Conservation (phyloP, 2,329 filamentous ascomycete genomes). For the Dactylonectria estremocensis region DNA sequence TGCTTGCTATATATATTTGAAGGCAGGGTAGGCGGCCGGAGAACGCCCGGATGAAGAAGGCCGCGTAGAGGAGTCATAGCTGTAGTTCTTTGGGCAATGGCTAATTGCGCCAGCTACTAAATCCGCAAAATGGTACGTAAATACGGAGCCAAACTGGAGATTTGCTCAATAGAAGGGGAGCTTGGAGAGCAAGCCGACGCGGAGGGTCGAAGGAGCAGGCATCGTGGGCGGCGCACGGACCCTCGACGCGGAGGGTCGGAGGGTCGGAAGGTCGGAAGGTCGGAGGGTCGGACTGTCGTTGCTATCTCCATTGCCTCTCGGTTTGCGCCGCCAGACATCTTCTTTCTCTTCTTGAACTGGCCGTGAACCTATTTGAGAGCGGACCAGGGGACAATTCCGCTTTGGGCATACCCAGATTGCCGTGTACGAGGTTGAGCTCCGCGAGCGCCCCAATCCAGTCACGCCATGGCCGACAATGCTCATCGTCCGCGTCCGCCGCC, state of each 20-base stretch:
- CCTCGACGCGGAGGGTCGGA: conserved; percentile 19
- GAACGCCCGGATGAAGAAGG: conserved; percentile 22
- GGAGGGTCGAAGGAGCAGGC: conserved; percentile 26
- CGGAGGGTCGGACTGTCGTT: conserved; percentile 32
- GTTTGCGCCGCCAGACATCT: conserved; percentile 22
- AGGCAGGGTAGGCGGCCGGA: neutral
- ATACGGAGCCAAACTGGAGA: conserved; percentile 22
- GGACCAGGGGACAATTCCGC: conserved; percentile 8
- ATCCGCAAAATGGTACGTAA: conserved; percentile 25
- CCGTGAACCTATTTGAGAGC: conserved; percentile 12
- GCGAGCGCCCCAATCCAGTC: conserved; percentile 17
- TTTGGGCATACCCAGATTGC: conserved; percentile 17
- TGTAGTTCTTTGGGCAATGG: conserved; percentile 25
- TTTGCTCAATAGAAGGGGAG: conserved; percentile 20
- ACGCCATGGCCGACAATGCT: conserved; percentile 29
- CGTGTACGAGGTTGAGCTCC: conserved; percentile 10
- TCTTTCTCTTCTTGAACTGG: conserved; percentile 16
- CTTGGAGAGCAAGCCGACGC: conserved; percentile 17
- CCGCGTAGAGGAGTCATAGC: conserved; percentile 14
- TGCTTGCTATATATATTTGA: conserved; percentile 22
- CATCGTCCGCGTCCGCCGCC: conserved; percentile 34
- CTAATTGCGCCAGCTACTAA: conserved; percentile 23
- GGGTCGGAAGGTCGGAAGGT: conserved; percentile 7
- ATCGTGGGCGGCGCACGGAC: conserved; percentile 11
- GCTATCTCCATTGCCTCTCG: conserved; percentile 27